Evolutionary conservation across 345 rosid genomes (phyloP).

Genomic region (Dipteronia sinensis): DNA sequence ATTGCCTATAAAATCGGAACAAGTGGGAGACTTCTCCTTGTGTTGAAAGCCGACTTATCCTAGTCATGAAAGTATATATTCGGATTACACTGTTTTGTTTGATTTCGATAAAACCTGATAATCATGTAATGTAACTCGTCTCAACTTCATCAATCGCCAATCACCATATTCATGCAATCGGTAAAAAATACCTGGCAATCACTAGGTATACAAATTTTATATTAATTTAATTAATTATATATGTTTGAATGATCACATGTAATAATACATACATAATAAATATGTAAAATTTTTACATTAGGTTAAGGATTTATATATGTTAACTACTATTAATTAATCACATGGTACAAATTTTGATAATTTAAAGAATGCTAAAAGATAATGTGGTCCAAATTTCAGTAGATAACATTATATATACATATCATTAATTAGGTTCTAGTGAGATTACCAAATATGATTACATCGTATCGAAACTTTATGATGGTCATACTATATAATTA

Average conservation of each 20-base stretch:
- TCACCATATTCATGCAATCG: not conserved
- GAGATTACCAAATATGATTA: not conserved
- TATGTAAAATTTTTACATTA: not conserved
- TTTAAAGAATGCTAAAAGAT: not conserved
- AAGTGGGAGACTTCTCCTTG: too few species aligned
- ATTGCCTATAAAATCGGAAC: too few species aligned
- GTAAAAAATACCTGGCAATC: not conserved
- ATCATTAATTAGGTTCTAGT: not conserved
- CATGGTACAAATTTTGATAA: not conserved
- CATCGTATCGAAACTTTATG: not conserved
- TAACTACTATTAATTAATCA: not conserved
- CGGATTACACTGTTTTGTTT: too few species aligned
- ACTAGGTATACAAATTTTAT: not conserved
- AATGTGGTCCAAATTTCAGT: constrained; percentile 1
- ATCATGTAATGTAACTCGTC: too few species aligned
- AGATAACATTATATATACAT: not conserved
- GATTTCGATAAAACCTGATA: too few species aligned
- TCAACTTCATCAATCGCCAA: not conserved
- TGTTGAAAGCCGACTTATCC: too few species aligned
- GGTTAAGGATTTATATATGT: not conserved
- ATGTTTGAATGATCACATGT: not conserved
- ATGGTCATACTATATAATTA: not conserved
- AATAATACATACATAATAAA: too few species aligned
- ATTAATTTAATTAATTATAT: not conserved
- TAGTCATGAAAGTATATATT: too few species aligned